These are phyloP conservation scores for Skeletonema potamos DNA, from an alignment of 108 stramenopile genomes.

Conservation along the genomic window DNA sequence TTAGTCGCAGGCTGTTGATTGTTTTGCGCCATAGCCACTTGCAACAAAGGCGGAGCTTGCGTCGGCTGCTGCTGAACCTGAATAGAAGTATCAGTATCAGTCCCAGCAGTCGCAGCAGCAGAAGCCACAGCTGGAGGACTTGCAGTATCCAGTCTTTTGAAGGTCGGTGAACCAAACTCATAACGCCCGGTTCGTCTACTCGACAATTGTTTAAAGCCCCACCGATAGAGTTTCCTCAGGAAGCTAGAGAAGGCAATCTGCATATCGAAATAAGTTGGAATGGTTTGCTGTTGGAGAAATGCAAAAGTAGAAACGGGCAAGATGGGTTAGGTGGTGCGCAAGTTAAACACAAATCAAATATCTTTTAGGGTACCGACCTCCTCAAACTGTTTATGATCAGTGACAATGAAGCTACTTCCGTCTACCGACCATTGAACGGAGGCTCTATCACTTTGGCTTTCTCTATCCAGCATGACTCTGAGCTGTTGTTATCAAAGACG, in stretches of 20 bases:
- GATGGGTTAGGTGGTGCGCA: background rate
- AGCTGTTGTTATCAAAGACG: background rate
- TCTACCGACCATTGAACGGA: background rate
- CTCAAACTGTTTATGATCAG: background rate
- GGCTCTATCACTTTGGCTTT: background rate
- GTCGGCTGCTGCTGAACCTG: too few species aligned
- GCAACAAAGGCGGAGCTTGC: too few species aligned
- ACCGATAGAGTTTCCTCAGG: background rate
- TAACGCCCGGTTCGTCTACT: background rate
- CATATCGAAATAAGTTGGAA: background rate
- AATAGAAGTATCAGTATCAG: too few species aligned
- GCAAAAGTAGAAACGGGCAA: background rate
- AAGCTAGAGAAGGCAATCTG: background rate
- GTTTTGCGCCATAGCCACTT: too few species aligned
- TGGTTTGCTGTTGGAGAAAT: background rate
- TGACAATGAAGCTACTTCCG: background rate
- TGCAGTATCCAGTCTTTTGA: too few species aligned
- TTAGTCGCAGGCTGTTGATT: too few species aligned
- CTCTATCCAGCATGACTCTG: background rate
- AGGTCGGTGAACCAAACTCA: too few species aligned
- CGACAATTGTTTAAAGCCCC: background rate
- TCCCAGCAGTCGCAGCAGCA: too few species aligned
- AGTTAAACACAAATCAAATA: background rate
- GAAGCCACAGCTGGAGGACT: too few species aligned
- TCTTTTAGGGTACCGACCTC: background rate